Conservation (phyloP, 208 protist species). For the Crithidia brevicula region DNA sequence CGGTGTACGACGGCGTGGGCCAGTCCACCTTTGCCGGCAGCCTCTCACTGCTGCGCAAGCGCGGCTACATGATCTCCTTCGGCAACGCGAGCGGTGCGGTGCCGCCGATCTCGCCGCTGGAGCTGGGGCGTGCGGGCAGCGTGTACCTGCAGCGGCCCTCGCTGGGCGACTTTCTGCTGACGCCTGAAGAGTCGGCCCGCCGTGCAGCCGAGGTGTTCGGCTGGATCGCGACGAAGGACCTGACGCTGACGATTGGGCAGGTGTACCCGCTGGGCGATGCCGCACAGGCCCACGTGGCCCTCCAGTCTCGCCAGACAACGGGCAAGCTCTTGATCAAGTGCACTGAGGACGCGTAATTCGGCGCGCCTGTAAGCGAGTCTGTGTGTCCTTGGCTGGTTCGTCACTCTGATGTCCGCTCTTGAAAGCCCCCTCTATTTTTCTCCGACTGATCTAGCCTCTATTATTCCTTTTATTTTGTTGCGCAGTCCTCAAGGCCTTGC, state of each 20-base stretch:
- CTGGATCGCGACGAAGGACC: slow-evolving; percentile 51
- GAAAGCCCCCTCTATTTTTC: no score
- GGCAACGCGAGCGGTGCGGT: slow-evolving; percentile 92
- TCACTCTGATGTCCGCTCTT: no score
- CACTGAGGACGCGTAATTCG: neutral
- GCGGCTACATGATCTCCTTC: slow-evolving; percentile 89
- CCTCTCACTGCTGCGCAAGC: slow-evolving; percentile 66
- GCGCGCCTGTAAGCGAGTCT: no score
- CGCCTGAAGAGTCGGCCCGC: slow-evolving; percentile 40
- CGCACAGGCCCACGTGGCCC: slow-evolving; percentile 55
- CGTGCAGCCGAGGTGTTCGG: slow-evolving; percentile 68
- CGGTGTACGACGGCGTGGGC: slow-evolving; percentile 93
- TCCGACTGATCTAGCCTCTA: no score
- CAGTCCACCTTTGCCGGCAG: slow-evolving; percentile 70
- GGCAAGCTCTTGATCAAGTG: slow-evolving; percentile 57
- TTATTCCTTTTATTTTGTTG: no score
- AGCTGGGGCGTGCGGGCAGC: slow-evolving; percentile 62
- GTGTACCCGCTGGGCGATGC: slow-evolving; percentile 58
- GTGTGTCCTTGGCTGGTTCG: no score
- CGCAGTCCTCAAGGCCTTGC: no score
- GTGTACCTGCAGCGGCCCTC: slow-evolving; percentile 83
- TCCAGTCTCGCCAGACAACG: slow-evolving; percentile 53
- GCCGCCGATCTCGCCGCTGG: slow-evolving; percentile 58
- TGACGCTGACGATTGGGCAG: slow-evolving; percentile 54
- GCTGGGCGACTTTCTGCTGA: slow-evolving; percentile 63